These are phyloP conservation scores for Luvunga scandens DNA, from an alignment of 345 rosid species.

Conservation along the genomic window DNA sequence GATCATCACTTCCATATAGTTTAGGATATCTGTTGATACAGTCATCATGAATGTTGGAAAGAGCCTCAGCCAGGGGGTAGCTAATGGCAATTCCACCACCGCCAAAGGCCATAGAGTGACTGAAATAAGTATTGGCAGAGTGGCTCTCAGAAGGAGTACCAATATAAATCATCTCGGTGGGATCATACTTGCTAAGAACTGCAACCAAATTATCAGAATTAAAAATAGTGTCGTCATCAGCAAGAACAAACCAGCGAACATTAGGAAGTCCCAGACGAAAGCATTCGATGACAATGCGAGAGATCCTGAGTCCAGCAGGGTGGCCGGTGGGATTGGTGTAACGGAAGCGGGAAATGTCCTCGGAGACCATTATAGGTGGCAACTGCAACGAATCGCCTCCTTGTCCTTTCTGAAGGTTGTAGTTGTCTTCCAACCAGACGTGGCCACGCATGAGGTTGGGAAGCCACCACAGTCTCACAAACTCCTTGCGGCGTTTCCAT, in stretches of 20 bases:
- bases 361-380: conserved; percentile 74
- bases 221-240: conserved; percentile 93
- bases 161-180: conserved; percentile 75
- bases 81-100: conserved; percentile 96
- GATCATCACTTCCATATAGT: conserved; percentile 90
- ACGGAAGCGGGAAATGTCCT: conserved; percentile 82
- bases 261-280: conserved; percentile 62
- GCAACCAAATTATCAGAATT: conserved; percentile 59
- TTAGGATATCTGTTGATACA: conserved; percentile 78
- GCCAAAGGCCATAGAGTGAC: conserved; percentile 93
- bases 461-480: conserved; percentile 88
- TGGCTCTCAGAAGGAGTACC: conserved; percentile 87
- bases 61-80: conserved; percentile 73
- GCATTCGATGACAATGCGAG: conserved; percentile 66
- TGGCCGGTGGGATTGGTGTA: conserved; percentile 93
- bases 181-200: conserved; percentile 72
- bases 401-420: conserved; percentile 31
- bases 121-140: conserved; percentile 81
- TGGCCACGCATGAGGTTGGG: conserved; percentile 69
- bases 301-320: conserved; percentile 89
- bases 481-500: conserved; percentile 78
- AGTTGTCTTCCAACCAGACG: conserved; percentile 79
- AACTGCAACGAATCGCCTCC: conserved; percentile 44
- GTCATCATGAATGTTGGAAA: conserved; percentile 60
- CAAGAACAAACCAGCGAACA: conserved; percentile 83